These are phyloP conservation scores for Yamadazyma blattariae DNA, from an alignment of 1,139 yeast genomes.

Conservation along the genomic window DNA sequence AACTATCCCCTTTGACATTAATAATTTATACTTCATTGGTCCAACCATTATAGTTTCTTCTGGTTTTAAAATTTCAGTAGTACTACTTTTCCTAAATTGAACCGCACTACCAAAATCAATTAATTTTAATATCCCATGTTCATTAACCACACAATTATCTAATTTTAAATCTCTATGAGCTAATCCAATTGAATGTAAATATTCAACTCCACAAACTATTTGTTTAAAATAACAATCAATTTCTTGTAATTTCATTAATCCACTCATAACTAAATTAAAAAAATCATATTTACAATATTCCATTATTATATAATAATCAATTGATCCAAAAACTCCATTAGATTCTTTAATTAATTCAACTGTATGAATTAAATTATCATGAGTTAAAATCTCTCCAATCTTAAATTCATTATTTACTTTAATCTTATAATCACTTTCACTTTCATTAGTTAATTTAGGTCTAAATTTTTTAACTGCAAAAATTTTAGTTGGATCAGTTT, in stretches of 20 bases:
- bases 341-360: conserved; percentile 54
- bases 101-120: conserved; percentile 81
- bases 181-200: conserved; percentile 63
- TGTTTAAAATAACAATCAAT: conserved; percentile 69
- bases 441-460: conserved; percentile 48
- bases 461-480: conserved; percentile 74
- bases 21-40: conserved; percentile 27
- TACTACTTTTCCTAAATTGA: conserved; percentile 41
- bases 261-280: conserved; percentile 75
- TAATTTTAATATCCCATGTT: conserved; percentile 60
- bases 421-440: conserved; percentile 52
- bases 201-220: conserved; percentile 56
- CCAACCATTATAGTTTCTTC: conserved; percentile 15
- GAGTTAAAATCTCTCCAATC: conserved; percentile 58
- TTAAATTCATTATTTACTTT: conserved; percentile 68
- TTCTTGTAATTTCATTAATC: conserved; percentile 57
- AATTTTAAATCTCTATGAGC: conserved; percentile 77
- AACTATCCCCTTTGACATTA: conserved; percentile 62
- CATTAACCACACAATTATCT: conserved; percentile 72
- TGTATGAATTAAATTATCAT: conserved; percentile 64
- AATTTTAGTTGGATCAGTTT: conserved; percentile 41
- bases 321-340: conserved; percentile 22
- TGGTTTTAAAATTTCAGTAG: neutral
- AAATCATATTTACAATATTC: conserved; percentile 75
- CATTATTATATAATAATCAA: conserved; percentile 62